Base-by-base conservation (phyloP, 2,329 filamentous ascomycete genomes). In the Phialophora macrospora region DNA sequence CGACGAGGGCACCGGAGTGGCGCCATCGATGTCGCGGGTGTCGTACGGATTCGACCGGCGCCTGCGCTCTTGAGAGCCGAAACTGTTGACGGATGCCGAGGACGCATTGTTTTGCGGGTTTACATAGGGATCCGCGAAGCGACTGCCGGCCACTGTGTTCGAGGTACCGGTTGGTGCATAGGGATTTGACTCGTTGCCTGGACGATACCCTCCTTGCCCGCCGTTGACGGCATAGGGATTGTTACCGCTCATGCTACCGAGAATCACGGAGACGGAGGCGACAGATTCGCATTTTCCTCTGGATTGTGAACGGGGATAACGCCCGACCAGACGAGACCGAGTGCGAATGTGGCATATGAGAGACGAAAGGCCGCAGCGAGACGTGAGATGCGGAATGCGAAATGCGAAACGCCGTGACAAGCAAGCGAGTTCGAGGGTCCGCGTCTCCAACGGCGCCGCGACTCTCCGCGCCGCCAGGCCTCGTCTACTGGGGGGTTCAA, bases 41-140 rank as follows among this genome's bases (percentile, higher is more conserved):
- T 66, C 69, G 61, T 71, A 72, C 7, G 70, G 70, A 58, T 71
- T 72, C 24, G 67, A 61, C 26, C 68, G 55, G 41, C 62, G 64
- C 58, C 68, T 67, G 58, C 68, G 70, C 24, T 71, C 70, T 14
- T 67, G 66, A 24, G 69, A 67, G 48, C 63, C 67, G 49, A 68
- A 68, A 63, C 69, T 70, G 60, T 70, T 71, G 49, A 72, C 67
- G 52, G 68, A 70, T 5, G 71, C 65, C 26, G 63, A 69, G 41
- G 71, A 72, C 24, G 58, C 63, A 62, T 72, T 72, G 55, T 69
- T 68, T 32, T 70, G 70, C 20, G 52, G 52, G 49, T 59, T 64
- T 5, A 68, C 55, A 46, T 72, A 72, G 20, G 69, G 68, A 38
- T 71, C 69, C 22, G 51, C 67, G 44, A 66, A 69, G 41, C 67